phyloP scores from a whole-genome alignment of 768 basidiomycete genomes.

The Floccularia luteovirens region DNA sequence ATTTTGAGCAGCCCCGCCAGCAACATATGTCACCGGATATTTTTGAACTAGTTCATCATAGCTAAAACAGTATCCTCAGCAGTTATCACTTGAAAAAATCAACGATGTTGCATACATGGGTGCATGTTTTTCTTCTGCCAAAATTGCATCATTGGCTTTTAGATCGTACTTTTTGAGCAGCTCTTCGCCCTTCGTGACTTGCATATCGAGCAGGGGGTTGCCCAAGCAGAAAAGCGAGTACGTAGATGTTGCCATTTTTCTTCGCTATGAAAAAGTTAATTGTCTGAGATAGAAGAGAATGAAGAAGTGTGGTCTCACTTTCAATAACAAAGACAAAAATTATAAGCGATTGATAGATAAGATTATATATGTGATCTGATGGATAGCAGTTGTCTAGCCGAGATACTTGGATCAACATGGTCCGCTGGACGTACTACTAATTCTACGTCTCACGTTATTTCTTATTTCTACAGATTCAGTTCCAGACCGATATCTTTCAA shows the following conservation, averaged over 20 bases:
- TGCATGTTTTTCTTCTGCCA: constrained; percentile 84
- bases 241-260: constrained; percentile 31
- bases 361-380: too few species aligned
- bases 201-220: constrained; percentile 95
- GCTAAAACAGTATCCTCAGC: constrained; percentile 33
- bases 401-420: too few species aligned
- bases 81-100: neutral
- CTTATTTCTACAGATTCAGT: too few species aligned
- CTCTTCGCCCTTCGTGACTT: constrained; percentile 78
- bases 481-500: too few species aligned
- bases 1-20: constrained; percentile 96
- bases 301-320: too few species aligned
- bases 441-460: too few species aligned
- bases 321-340: too few species aligned
- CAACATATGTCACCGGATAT: constrained; percentile 80
- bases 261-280: too few species aligned
- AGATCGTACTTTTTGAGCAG: constrained; percentile 86
- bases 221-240: constrained; percentile 85
- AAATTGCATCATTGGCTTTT: constrained; percentile 92
- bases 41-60: constrained; percentile 84
- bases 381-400: too few species aligned
- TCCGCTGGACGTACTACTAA: too few species aligned
- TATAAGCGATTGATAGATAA: too few species aligned
- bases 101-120: constrained; percentile 54
- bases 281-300: too few species aligned